Percentiles rank a stretch among this genome's conserved stretches.
These are phyloP conservation scores for Isabelozyma gotoi DNA, from an alignment of 805 yeast species.

Conservation along the genomic window DNA sequence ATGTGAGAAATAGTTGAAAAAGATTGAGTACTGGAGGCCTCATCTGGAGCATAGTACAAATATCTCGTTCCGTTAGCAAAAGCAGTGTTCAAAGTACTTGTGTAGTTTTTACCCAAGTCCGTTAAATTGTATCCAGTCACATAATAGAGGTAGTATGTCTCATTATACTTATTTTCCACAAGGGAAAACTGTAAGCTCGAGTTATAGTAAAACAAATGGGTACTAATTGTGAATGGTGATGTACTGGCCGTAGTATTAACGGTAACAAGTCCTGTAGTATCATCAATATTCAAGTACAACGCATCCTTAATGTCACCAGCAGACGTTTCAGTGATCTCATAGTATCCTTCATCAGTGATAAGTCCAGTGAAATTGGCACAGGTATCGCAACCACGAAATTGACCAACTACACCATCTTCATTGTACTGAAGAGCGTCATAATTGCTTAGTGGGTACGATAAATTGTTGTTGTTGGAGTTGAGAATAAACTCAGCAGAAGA, in stretches of 20 bases:
- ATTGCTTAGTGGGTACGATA: slow-evolving; percentile 1
- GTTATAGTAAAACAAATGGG: slow-evolving; percentile 6
- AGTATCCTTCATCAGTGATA: slow-evolving; percentile 8
- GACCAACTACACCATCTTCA: slow-evolving; percentile 7
- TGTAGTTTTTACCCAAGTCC: too few relatives aligned
- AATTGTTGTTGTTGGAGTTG: slow-evolving; percentile 1
- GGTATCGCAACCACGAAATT: slow-evolving; percentile 5
- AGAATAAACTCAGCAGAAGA: too few relatives aligned
- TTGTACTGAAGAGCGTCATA: slow-evolving; percentile 3
- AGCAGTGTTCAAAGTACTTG: too few relatives aligned
- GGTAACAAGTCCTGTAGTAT: slow-evolving; percentile 3
- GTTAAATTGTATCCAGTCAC: too few relatives aligned
- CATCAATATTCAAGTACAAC: slow-evolving; percentile 6
- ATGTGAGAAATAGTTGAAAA: too few relatives aligned
- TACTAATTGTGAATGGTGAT: background rate
- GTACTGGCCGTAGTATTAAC: slow-evolving; percentile 7
- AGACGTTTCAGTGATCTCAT: slow-evolving; percentile 3
- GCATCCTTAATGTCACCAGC: slow-evolving; percentile 3
- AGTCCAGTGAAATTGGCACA: slow-evolving; percentile 7
- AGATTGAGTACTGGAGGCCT: too few relatives aligned
- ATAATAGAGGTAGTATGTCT: too few relatives aligned
- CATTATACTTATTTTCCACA: too few relatives aligned
- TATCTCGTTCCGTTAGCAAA: too few relatives aligned
- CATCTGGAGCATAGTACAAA: too few relatives aligned
- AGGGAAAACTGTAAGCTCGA: background rate